Conservation (phyloP, 2,329 filamentous ascomycete genomes). For the Botrytis paeoniae region DNA sequence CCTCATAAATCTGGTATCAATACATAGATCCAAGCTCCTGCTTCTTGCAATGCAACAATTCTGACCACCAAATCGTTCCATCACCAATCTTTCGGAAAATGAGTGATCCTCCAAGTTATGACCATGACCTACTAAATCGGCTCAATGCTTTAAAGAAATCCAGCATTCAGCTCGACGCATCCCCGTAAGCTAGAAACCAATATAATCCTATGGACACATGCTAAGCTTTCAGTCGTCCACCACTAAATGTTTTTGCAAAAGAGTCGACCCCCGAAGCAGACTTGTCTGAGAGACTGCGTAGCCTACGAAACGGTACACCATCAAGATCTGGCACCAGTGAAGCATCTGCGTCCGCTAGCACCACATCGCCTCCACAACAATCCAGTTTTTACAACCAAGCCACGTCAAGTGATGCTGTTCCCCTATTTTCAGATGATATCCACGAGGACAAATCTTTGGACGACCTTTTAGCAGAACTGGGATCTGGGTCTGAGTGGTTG, state of each 20-base stretch:
- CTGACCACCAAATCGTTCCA: slow-evolving; percentile 11
- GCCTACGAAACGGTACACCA: slow-evolving; percentile 32
- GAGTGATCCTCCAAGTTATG: slow-evolving; percentile 33
- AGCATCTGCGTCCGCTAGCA: slow-evolving; percentile 6
- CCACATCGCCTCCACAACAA: slow-evolving; percentile 10
- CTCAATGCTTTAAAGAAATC: slow-evolving; percentile 38
- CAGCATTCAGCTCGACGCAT: slow-evolving; percentile 29
- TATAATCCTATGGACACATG: slow-evolving; percentile 21
- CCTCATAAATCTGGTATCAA: slow-evolving; percentile 23
- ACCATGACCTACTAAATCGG: slow-evolving; percentile 34
- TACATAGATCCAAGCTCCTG: slow-evolving; percentile 14
- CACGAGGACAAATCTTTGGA: slow-evolving; percentile 35
- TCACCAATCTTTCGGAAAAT: slow-evolving; percentile 25
- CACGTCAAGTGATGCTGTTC: slow-evolving; percentile 11
- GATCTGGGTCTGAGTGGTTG: slow-evolving; percentile 33
- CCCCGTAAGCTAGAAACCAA: slow-evolving; percentile 28
- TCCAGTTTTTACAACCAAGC: not conserved
- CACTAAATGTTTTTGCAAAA: slow-evolving; percentile 16
- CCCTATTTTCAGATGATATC: slow-evolving; percentile 20
- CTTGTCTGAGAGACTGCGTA: slow-evolving; percentile 33
- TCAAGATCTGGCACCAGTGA: slow-evolving; percentile 25
- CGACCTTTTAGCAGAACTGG: slow-evolving; percentile 35
- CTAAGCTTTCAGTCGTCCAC: slow-evolving; percentile 26
- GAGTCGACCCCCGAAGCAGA: slow-evolving; percentile 31
- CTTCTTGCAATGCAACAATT: slow-evolving; percentile 7